Conservation (phyloP, 148 eudicot genomes). For the Vaccinium vitisidaea region DNA sequence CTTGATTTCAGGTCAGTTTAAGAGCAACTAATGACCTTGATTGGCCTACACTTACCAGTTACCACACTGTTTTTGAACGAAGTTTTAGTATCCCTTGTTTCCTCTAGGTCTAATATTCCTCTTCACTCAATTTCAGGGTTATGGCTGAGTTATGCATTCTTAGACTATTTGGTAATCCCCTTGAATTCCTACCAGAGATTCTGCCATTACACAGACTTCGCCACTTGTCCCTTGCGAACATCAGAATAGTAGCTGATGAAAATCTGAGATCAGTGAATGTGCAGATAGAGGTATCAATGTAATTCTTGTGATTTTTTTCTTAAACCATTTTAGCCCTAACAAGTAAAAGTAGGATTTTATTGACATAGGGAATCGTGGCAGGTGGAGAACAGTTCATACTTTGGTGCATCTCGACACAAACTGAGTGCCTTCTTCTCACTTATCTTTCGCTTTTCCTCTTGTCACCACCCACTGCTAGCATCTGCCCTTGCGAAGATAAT, state of each 20-base stretch:
- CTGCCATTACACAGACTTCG: conserved; percentile 88
- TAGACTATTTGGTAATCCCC: conserved; percentile 93
- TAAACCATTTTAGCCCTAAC: not conserved
- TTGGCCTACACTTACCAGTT: not conserved
- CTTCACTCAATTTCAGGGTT: conserved; percentile 58
- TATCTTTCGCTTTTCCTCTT: conserved; percentile 97
- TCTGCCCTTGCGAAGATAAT: conserved; percentile 95
- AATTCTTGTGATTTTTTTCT: not conserved
- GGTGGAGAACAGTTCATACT: conserved; percentile 88
- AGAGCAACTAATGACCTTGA: conserved; percentile 14
- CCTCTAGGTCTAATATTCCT: conserved; percentile 18
- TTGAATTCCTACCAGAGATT: conserved; percentile 96
- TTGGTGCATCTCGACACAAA: conserved; percentile 89
- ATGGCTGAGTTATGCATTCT: conserved; percentile 86
- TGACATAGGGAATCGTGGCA: conserved; percentile 37
- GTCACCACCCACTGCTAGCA: conserved; percentile 95
- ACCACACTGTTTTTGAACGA: not conserved
- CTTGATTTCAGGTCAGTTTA: conserved; percentile 87
- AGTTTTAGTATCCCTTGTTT: conserved; percentile 1
- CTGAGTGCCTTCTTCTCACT: conserved; percentile 97
- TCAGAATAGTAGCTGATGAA: conserved; percentile 90
- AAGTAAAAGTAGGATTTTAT: conserved; percentile 19
- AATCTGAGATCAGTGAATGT: conserved; percentile 82
- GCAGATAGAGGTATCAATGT: conserved; percentile 73
- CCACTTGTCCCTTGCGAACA: conserved; percentile 95